Conservation (phyloP, 176 grass and related monocot species). For the Puya raimondii region DNA sequence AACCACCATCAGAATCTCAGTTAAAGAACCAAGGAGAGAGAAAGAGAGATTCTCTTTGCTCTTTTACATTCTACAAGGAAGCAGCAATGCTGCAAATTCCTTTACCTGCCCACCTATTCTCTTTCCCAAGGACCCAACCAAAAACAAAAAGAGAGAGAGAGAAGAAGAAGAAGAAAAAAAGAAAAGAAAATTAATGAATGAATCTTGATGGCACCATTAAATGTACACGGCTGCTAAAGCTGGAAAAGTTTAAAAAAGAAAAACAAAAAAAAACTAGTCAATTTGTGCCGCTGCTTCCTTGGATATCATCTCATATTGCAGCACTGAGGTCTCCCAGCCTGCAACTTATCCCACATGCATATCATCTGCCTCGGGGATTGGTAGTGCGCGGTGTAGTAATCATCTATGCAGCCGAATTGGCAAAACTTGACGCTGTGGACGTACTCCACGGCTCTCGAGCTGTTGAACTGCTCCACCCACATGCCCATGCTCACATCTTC, state of each 20-base stretch:
- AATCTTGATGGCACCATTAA: slow-evolving; percentile 2
- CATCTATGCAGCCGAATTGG: slow-evolving; percentile 88
- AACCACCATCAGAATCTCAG: too few species aligned
- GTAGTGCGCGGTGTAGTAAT: slow-evolving; percentile 86
- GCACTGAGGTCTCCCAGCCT: slow-evolving; percentile 53
- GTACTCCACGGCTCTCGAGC: slow-evolving; percentile 42
- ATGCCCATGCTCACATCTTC: slow-evolving; percentile 99
- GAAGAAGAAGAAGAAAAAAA: background rate
- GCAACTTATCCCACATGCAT: slow-evolving; percentile 92
- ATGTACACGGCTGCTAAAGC: slow-evolving; percentile 1
- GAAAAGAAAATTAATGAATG: background rate
- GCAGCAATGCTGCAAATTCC: too few species aligned
- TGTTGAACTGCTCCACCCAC: slow-evolving; percentile 89
- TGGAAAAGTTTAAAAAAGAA: background rate
- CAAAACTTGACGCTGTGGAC: slow-evolving; percentile 71
- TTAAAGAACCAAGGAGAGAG: too few species aligned
- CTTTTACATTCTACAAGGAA: too few species aligned
- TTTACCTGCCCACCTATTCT: too few species aligned
- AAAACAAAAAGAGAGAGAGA: background rate
- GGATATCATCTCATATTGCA: slow-evolving; percentile 80
- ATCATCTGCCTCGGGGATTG: slow-evolving; percentile 94
- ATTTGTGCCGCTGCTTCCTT: slow-evolving; percentile 2
- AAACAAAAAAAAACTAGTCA: background rate
- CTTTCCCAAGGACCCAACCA: too few species aligned
- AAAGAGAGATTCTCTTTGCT: too few species aligned